These are phyloP conservation scores for Amanita molliuscula DNA, from an alignment of 768 basidiomycete species.

Conservation along the genomic window DNA sequence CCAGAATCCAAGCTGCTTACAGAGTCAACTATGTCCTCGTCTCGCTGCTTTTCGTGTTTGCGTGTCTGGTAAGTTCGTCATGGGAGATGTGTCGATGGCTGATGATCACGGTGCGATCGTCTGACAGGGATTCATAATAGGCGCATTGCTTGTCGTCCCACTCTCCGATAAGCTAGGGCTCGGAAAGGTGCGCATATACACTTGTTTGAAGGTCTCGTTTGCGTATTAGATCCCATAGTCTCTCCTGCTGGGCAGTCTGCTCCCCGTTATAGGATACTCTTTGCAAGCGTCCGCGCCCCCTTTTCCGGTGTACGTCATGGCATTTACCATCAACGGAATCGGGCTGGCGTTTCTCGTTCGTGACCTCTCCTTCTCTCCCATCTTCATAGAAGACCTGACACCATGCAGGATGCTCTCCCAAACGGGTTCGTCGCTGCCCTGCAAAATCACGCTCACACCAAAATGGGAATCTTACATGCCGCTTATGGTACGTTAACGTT, in stretches of 20 bases:
- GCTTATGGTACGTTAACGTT: constrained; percentile 36
- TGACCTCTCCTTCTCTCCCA: not conserved
- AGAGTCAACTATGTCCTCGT: constrained; percentile 44
- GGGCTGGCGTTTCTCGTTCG: constrained; percentile 36
- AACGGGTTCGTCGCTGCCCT: constrained; percentile 60
- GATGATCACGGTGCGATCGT: not conserved
- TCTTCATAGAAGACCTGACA: constrained; percentile 14
- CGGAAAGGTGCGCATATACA: constrained; percentile 24
- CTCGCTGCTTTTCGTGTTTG: constrained; percentile 46
- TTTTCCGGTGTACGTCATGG: constrained; percentile 51
- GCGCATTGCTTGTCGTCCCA: constrained; percentile 28
- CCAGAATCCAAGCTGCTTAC: constrained; percentile 53
- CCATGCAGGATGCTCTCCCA: constrained; percentile 48
- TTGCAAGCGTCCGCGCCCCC: constrained; percentile 48
- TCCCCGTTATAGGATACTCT: constrained; percentile 42
- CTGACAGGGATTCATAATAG: constrained; percentile 28
- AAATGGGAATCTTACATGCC: constrained; percentile 64
- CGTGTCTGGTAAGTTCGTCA: constrained; percentile 22
- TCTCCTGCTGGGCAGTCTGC: constrained; percentile 30
- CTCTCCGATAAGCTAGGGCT: constrained; percentile 28
- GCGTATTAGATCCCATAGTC: no score
- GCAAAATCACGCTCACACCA: constrained; percentile 41
- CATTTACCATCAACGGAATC: constrained; percentile 31
- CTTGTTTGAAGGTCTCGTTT: no score
- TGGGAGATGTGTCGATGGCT: not conserved